Evolutionary conservation across 164 flowering plant species (phyloP), one percentile per base, ranked within the genome.

Genomic region (Chimonanthus praecox): DNA sequence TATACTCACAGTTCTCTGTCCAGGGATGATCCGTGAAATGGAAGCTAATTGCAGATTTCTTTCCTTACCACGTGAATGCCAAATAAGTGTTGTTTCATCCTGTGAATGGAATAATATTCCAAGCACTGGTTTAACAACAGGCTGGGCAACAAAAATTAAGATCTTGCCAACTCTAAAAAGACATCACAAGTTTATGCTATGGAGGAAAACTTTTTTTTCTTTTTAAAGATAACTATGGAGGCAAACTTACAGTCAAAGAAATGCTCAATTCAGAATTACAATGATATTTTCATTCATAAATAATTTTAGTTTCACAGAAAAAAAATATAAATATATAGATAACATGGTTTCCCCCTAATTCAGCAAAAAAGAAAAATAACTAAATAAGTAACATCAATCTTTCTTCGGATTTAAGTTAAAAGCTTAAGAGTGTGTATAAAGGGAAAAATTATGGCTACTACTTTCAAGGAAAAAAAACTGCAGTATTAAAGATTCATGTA

Each of bases 1-100:
- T 69, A 65, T 50, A 74, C 89, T 84, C 76, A 86, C 87, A n/a
- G 89, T 86, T 72, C 89, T 82, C 67, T 84, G 89, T 68, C 89
- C 89, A 47, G 85, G 81, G 45, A 83, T 75, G 68, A 86, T 83
- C 76, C 78, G 66, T 71, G 83, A 67, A 74, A 86, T 77, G 6
- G 80, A 60, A 72, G 78, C 72, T 70, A 86, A 66, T 74, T 78
- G 80, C 69, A 86, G 68, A 74, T 75, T 77, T 75, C 86, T 79
- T 80, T 86, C 87, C 54, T 79, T 72, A 54, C 82, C 83, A 46
- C 69, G 84, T 48, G 87, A 83, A 74, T 79, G 80, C 89, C 89
- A 86, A 21, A 84, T 74, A 62, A 86, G 73, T 72, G 83, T 74
- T 71, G 83, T 75, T 77, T 82, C 87, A 71, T 84, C 87, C 85